Evolutionary conservation across 2,329 filamentous ascomycete species (phyloP), one percentile per base, ranked within the genome.

Genomic region (Aspergillus sp.): DNA sequence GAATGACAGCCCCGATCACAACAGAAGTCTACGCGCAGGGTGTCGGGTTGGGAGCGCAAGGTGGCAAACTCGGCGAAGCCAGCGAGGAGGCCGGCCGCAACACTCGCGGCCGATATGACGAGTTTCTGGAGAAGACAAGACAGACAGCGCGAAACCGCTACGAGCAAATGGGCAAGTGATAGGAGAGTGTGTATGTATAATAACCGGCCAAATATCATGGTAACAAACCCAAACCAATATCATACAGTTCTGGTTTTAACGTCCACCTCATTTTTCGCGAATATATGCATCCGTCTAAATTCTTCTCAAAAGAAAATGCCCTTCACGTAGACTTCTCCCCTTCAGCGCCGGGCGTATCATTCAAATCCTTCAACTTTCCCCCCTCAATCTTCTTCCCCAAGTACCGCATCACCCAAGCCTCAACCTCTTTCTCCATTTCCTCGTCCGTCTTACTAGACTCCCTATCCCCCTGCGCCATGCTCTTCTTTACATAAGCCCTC

Each of bases 401-500:
- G 5, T 81, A 73, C 50, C 69, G 77, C 7, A 74, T 76, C 53
- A 84, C 69, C 81, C 81, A 84, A 58, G 79, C 78, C 62, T 82
- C 82, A 56, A 84, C 77, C 62, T 84, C 81, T 66, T 76, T 72
- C 68, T 83, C 80, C 38, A 78, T 74, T 62, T 82, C 76, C 53
- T 75, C 71, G 67, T 80, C 79, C 43, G 66, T 68, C 56, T 72
- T 78, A 38, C 18, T 49, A 13, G 48, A n/a, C 55, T 48, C 43
- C 18, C 24, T 5, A 56, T 82, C 81, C 61, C 82, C 83, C 61
- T 83, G 84, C 54, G 84, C 80, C 80, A 26, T 79, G 78, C 66
- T 82, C 75, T 62, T 82, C 77, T 77, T 89, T 84, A 56, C 83
- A 81, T 67, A 83, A 80, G 60, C 71, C 68, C 83, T 78, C 70